Conservation (phyloP, 495 filamentous ascomycete genomes). For the Pyrenopolyporus hunteri region DNA sequence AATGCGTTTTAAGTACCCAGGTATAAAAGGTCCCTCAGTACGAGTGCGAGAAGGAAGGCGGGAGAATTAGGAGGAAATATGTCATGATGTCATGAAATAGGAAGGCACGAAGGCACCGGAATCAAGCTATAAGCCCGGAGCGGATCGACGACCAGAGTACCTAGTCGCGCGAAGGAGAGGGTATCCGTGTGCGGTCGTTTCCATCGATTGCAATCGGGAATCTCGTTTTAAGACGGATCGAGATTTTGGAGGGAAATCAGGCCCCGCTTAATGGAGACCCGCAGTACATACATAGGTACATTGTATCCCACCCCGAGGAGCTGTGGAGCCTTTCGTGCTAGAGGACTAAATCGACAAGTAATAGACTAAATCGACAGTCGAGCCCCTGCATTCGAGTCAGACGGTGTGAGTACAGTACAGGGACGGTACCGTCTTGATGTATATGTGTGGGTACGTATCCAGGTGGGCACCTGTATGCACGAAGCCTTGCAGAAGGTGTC, state of each 20-base stretch:
- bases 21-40: too few relatives aligned
- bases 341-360: too few relatives aligned
- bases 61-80: conserved; percentile 26
- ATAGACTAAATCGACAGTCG: too few relatives aligned
- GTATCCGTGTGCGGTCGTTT: conserved; percentile 16
- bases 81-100: conserved; percentile 26
- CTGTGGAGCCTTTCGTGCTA: conserved; percentile 12
- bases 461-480: too few relatives aligned
- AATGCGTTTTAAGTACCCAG: too few relatives aligned
- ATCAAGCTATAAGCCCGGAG: conserved; percentile 23
- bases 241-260: conserved; percentile 16
- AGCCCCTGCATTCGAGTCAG: too few relatives aligned
- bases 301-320: not conserved
- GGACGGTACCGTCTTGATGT: conserved; percentile 1
- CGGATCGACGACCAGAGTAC: conserved; percentile 13
- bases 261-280: conserved; percentile 1
- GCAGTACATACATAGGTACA: too few relatives aligned
- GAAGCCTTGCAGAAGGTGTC: not conserved
- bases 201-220: conserved; percentile 9
- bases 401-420: too few relatives aligned
- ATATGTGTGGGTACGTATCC: too few relatives aligned
- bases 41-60: conserved; percentile 13
- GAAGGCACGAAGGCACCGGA: conserved; percentile 18
- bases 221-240: conserved; percentile 1
- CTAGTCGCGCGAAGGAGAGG: not conserved